phyloP scores from a whole-genome alignment of 306 rosid genomes.

The Morella rubra region DNA sequence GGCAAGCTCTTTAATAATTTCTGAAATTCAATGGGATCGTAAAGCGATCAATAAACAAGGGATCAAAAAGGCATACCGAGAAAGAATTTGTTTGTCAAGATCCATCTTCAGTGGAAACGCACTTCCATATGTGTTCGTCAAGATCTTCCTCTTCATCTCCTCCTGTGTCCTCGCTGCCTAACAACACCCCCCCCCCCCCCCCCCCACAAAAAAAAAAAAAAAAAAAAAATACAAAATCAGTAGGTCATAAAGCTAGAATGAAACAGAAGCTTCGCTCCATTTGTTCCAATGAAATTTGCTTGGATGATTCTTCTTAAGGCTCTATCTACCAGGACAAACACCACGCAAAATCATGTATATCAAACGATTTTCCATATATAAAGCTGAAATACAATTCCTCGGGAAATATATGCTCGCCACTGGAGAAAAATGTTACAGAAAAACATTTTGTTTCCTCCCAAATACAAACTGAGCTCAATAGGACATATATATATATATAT shows the following conservation, averaged over 20 bases:
- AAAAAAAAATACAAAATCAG: not conserved
- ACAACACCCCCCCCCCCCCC: not conserved
- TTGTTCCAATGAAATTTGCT: not conserved
- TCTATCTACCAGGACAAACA: not conserved
- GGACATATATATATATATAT: too few species aligned
- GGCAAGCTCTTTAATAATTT: not conserved
- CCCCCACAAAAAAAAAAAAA: constrained; percentile 12
- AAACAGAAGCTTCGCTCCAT: not conserved
- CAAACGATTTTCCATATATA: not conserved
- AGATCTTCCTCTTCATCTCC: constrained; percentile 58
- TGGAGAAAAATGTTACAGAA: not conserved
- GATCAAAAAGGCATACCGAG: constrained; percentile 42
- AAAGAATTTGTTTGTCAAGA: constrained; percentile 74
- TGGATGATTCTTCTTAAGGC: not conserved
- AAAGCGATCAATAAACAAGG: not conserved
- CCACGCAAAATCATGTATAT: not conserved
- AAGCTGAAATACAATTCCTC: not conserved
- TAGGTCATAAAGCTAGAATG: not conserved
- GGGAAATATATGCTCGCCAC: not conserved
- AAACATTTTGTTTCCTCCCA: too few species aligned
- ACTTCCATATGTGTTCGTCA: constrained; percentile 63
- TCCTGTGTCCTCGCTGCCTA: constrained; percentile 45
- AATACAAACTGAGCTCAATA: too few species aligned
- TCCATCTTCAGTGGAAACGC: constrained; percentile 80
- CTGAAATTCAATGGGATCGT: not conserved